A percentile compares a stretch with the other conserved stretches of the same genome.
phyloP scores from a whole-genome alignment of 1,284 basidiomycete species.

The Microbotryum lychnidis-dioicae region DNA sequence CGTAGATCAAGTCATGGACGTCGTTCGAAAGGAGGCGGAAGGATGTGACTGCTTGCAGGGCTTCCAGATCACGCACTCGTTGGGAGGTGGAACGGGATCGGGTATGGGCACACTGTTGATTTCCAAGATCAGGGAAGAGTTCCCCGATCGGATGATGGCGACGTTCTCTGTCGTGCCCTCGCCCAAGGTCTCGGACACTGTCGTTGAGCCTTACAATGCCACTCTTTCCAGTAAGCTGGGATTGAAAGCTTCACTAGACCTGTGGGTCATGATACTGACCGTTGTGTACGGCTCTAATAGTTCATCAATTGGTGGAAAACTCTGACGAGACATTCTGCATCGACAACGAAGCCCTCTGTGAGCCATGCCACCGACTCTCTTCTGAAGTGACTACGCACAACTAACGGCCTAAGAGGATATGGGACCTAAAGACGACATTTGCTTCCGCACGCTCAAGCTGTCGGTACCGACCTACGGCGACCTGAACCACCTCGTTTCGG shows the following conservation, averaged over 20 bases:
- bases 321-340: slow-evolving; percentile 57
- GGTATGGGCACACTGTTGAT: slow-evolving; percentile 56
- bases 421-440: slow-evolving; percentile 64
- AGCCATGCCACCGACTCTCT: neutral
- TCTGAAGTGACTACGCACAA: slow-evolving; percentile 11
- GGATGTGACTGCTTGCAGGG: slow-evolving; percentile 51
- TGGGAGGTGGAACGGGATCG: slow-evolving; percentile 56
- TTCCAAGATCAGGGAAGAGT: slow-evolving; percentile 54
- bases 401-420: slow-evolving; percentile 11
- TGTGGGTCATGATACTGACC: neutral
- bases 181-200: slow-evolving; percentile 47
- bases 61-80: slow-evolving; percentile 56
- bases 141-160: slow-evolving; percentile 56
- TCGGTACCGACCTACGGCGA: slow-evolving; percentile 90
- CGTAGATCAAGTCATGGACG: slow-evolving; percentile 70
- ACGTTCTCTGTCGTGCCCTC: slow-evolving; percentile 56
- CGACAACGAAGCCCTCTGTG: slow-evolving; percentile 88
- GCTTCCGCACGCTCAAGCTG: slow-evolving; percentile 92
- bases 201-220: slow-evolving; percentile 58
- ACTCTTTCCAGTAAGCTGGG: slow-evolving; percentile 52
- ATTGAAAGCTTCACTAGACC: neutral
- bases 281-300: slow-evolving; percentile 12
- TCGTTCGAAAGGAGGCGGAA: slow-evolving; percentile 54
- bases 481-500: slow-evolving; percentile 91
- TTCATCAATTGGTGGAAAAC: slow-evolving; percentile 48